These are phyloP conservation scores for Cylindrodendrum hubeiense DNA, from an alignment of 2,329 filamentous ascomycete species.

Conservation along the genomic window DNA sequence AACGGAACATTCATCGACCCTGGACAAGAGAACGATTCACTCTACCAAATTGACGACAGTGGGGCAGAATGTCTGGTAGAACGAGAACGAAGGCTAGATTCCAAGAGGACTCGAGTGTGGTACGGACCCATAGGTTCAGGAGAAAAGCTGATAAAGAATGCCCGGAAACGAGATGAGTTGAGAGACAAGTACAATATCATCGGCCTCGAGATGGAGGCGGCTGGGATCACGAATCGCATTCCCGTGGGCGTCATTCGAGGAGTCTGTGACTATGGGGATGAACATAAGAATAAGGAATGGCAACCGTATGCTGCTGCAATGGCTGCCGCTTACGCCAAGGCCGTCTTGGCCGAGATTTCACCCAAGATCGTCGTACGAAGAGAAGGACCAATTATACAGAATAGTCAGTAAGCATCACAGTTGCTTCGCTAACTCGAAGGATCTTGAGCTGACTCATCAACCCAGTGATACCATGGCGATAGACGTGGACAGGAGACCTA, in stretches of 20 bases:
- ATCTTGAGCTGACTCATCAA: background rate
- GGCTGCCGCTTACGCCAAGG: conserved; percentile 30
- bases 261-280: conserved; percentile 50
- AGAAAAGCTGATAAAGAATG: conserved; percentile 47
- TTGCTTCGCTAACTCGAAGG: background rate
- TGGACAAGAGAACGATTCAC: conserved; percentile 44
- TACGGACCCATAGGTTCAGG: conserved; percentile 50
- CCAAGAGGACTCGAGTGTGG: conserved; percentile 47
- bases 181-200: conserved; percentile 46
- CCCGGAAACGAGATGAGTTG: conserved; percentile 37
- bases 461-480: background rate
- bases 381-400: background rate
- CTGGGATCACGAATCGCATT: conserved; percentile 49
- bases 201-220: conserved; percentile 50
- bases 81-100: conserved; percentile 31
- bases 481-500: background rate
- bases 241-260: conserved; percentile 49
- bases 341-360: conserved; percentile 19
- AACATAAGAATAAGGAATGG: conserved; percentile 50
- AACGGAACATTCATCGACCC: conserved; percentile 47
- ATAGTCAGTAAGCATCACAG: background rate
- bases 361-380: conserved; percentile 7
- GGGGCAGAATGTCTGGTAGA: conserved; percentile 14
- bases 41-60: conserved; percentile 33
- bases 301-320: conserved; percentile 53